Evolutionary conservation across 2,329 filamentous ascomycete species (phyloP).

Genomic region (Berkeleyomyces rouxiae): DNA sequence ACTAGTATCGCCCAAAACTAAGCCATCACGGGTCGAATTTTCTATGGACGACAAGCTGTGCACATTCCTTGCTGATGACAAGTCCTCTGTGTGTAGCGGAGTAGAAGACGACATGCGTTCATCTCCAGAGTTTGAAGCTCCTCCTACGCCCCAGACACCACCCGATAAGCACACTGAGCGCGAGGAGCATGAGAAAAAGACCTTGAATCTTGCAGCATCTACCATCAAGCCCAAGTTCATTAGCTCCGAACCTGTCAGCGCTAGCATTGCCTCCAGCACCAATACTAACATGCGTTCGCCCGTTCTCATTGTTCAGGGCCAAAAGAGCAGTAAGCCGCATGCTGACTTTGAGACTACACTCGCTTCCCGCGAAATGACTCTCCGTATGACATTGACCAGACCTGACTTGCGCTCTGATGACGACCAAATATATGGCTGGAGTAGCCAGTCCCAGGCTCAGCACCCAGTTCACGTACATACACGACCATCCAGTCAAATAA

Average conservation of each 20-base stretch:
- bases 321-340: conserved; percentile 17
- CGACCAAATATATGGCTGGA: conserved; percentile 55
- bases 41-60: conserved; percentile 10
- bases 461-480: neutral
- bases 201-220: conserved; percentile 13
- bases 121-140: conserved; percentile 41
- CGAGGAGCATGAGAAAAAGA: conserved; percentile 23
- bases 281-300: conserved; percentile 13
- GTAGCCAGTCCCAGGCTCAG: conserved; percentile 19
- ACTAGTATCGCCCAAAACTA: conserved; percentile 14
- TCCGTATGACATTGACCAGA: conserved; percentile 87
- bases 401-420: conserved; percentile 69
- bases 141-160: conserved; percentile 34
- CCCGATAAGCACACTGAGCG: neutral
- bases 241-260: neutral
- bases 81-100: conserved; percentile 34
- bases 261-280: conserved; percentile 17
- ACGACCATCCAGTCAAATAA: conserved; percentile 4
- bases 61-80: conserved; percentile 24
- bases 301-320: conserved; percentile 2
- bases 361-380: conserved; percentile 61
- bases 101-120: conserved; percentile 30
- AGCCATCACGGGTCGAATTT: neutral
- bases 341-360: conserved; percentile 11
- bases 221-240: neutral